Evolutionary conservation across 2,329 filamentous ascomycete species (phyloP), one percentile per base, ranked within the genome.

Genomic region (Diatrype stigma): DNA sequence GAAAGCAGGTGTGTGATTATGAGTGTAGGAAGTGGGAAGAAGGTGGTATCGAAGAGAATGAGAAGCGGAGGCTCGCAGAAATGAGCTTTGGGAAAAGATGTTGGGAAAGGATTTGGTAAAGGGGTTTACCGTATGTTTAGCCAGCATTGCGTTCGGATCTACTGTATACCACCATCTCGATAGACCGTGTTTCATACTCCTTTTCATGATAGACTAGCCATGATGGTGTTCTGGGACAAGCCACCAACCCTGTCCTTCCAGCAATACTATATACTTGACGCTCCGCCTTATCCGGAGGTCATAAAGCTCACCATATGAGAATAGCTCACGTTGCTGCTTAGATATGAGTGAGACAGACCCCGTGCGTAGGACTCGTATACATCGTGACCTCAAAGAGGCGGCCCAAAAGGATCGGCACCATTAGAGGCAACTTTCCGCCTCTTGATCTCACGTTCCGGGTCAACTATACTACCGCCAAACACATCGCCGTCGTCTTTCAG

Each of bases 1-100:
- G 85, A 51, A 71, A 88, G 52, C 79, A 79, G 6, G 85, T 87
- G 66, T 81, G 87, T 54, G 85, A 86, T 49, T 80, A 81, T 55
- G 71, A 74, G 63, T 73, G 72, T 56, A 59, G 65, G 17, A 63
- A 70, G 42, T 74, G 71, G 72, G 72, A 74, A 51, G 70, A 74
- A 56, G 71, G 72, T 6, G 71, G 71, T 4, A 68, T 78, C 30
- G 73, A 75, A 54, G 73, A 75, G 60, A 74, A 75, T 49, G 71
- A 73, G 60, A 60, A 61, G 56, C 56, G 60, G 17, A 62, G 64
- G 40, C 59, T 74, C 22, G 66, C 66, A 6, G 56, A 61, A 23
- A 72, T 73, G 70, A 53, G 61, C 17, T 62, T 71, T 42, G 59
- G 56, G 51, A 62, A 58, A 45, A 66, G 71, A 3, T 63, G 56